Conservation (phyloP, 208 protist genomes). For the Trypanosoma mega region DNA sequence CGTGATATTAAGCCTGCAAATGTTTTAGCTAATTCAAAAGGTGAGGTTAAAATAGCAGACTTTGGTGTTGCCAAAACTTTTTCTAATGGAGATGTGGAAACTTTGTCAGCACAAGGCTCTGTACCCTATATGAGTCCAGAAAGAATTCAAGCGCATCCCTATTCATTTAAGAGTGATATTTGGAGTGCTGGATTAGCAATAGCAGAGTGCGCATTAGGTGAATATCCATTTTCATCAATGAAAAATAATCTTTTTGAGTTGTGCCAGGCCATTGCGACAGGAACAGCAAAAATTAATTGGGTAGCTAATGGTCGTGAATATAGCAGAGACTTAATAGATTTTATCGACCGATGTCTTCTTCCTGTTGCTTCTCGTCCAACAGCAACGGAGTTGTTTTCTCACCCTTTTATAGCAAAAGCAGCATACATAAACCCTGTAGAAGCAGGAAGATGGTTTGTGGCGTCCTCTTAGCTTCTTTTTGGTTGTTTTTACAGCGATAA, state of each 20-base stretch:
- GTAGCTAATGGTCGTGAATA: slow-evolving; percentile 36
- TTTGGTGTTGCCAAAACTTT: slow-evolving; percentile 94
- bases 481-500: background rate
- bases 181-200: slow-evolving; percentile 92
- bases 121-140: slow-evolving; percentile 95
- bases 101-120: slow-evolving; percentile 88
- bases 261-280: slow-evolving; percentile 70
- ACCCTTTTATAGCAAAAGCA: slow-evolving; percentile 78
- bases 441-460: slow-evolving; percentile 74
- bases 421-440: slow-evolving; percentile 46
- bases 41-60: slow-evolving; percentile 96
- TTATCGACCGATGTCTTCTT: slow-evolving; percentile 75
- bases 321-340: slow-evolving; percentile 68
- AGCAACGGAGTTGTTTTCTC: slow-evolving; percentile 67
- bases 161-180: slow-evolving; percentile 91
- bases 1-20: slow-evolving; percentile 97
- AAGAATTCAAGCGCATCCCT: slow-evolving; percentile 82
- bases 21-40: slow-evolving; percentile 94
- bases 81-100: slow-evolving; percentile 71
- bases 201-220: slow-evolving; percentile 81
- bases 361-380: slow-evolving; percentile 50
- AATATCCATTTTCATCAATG: slow-evolving; percentile 80
- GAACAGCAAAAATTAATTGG: slow-evolving; percentile 72
- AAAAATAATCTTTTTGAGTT: slow-evolving; percentile 83
- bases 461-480: slow-evolving; percentile 13